Evolutionary conservation across 371 early-diverging fungal species (phyloP), one percentile per base, ranked within the genome.

Genomic region (Dipsacomyces acuminosporus): DNA sequence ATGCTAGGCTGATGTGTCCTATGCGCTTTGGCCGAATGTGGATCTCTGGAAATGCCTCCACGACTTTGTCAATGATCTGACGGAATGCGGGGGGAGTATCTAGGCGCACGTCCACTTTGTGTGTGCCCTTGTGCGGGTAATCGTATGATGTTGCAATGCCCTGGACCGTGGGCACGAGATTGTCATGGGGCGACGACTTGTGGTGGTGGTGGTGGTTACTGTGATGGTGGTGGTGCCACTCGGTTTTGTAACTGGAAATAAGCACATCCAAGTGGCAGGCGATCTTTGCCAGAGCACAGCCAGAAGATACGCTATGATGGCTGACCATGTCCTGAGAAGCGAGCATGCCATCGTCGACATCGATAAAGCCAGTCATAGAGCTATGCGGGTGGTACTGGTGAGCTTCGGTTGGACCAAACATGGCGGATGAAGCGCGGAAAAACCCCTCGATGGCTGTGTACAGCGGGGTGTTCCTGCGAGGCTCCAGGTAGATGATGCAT

Each of bases 291-390:
- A 49, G 20, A 8, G 43, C 20, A 3, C 18, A 7, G 18, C 51
- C 50, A 2, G 25, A 48, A 14, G 44, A 15, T 38, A 23, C 26
- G 13, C 21, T 41, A 8, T 17, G n/a, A 1, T 26, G 35, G 15
- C 14, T 21, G 14, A 23, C 11, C 1, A 2, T 44, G n/a, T n/a
- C 36, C 36, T 9, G n/a, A 35, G 30, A 11, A 5, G 11, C 30
- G 30, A 30, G 7, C 30, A 30, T 30, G 30, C 11, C 11, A 33
- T 53, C 58, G 20, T 38, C 21, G 3, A 74, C 14, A 13, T 67
- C 60, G 9, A 75, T 66, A 24, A 66, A 75, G 15, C 76, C 76
- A 3, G 76, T 75, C 72, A 75, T 75, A n/a, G 76, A 75, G 56
- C 72, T 59, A 14, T 75, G 76, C 25, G 76, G 76, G 17, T 75